A percentile compares a stretch with the other conserved stretches of the same genome.
phyloP scores from a whole-genome alignment of 768 basidiomycete genomes.

The Russula lepida region DNA sequence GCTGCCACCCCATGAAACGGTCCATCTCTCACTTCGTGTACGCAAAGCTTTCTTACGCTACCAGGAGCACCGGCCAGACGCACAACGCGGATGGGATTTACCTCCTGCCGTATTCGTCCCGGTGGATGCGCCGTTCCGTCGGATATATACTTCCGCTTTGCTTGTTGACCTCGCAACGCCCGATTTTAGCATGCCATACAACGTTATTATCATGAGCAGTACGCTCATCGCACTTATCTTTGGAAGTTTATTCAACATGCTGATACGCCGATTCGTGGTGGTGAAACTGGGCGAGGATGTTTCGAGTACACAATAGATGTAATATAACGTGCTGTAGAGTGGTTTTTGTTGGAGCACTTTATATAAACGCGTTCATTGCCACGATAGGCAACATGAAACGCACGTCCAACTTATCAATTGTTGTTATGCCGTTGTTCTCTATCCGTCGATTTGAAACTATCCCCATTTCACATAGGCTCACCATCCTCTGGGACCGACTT shows the following conservation, averaged over 20 bases:
- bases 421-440: not conserved
- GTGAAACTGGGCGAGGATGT: constrained; percentile 25
- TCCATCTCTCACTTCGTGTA: constrained; percentile 64
- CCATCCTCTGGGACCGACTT: not conserved
- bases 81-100: constrained; percentile 90
- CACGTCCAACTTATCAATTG: not conserved
- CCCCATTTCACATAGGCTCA: too few relatives aligned
- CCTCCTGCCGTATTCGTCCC: constrained; percentile 74
- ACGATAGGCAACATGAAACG: not conserved
- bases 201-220: constrained; percentile 95
- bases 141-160: constrained; percentile 74
- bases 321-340: not conserved
- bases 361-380: not conserved
- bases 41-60: constrained; percentile 83
- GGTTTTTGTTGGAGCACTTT: not conserved
- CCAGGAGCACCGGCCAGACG: constrained; percentile 93
- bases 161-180: constrained; percentile 95
- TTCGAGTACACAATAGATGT: not conserved
- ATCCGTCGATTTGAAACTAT: not conserved
- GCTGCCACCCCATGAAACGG: constrained; percentile 58
- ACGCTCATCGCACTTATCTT: constrained; percentile 89
- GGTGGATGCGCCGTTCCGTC: constrained; percentile 19
- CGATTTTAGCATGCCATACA: constrained; percentile 99
- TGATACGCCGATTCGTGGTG: constrained; percentile 76
- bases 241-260: constrained; percentile 81